Percentiles rank a stretch among this genome's conserved stretches.
Evolutionary conservation across 495 filamentous ascomycete species (phyloP).

Genomic region (Aspergillus baeticus): DNA sequence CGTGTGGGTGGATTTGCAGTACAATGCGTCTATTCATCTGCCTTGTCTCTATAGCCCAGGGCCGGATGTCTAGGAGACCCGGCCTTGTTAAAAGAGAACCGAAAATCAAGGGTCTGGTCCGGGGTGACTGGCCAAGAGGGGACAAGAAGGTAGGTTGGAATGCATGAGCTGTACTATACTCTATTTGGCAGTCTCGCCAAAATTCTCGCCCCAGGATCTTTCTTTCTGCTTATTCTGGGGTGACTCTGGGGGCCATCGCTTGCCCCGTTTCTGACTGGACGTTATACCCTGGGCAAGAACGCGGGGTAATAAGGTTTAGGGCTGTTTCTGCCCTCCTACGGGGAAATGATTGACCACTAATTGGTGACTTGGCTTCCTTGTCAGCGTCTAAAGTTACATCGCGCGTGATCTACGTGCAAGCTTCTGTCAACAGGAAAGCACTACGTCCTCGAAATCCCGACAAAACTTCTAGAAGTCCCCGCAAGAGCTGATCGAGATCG

Average conservation of each 20-base stretch:
- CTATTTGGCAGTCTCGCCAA: neutral
- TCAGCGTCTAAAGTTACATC: neutral
- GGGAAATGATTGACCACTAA: neutral
- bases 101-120: neutral
- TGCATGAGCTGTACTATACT: neutral
- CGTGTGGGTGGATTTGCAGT: neutral
- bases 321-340: neutral
- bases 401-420: neutral
- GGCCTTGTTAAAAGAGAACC: neutral
- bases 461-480: neutral
- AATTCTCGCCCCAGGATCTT: constrained; percentile 6
- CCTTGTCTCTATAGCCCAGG: neutral
- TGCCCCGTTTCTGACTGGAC: neutral
- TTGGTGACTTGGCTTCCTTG: neutral
- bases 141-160: neutral
- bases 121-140: constrained; percentile 1
- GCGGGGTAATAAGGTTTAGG: neutral
- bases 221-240: neutral
- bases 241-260: neutral
- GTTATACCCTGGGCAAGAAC: neutral
- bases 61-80: neutral
- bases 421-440: constrained; percentile 1
- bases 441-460: neutral
- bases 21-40: neutral
- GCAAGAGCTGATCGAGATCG: neutral